Percentiles rank a stretch among this genome's conserved stretches.
phyloP scores from a whole-genome alignment of 495 filamentous ascomycete species.

The Penicillium cosmopolitanum region DNA sequence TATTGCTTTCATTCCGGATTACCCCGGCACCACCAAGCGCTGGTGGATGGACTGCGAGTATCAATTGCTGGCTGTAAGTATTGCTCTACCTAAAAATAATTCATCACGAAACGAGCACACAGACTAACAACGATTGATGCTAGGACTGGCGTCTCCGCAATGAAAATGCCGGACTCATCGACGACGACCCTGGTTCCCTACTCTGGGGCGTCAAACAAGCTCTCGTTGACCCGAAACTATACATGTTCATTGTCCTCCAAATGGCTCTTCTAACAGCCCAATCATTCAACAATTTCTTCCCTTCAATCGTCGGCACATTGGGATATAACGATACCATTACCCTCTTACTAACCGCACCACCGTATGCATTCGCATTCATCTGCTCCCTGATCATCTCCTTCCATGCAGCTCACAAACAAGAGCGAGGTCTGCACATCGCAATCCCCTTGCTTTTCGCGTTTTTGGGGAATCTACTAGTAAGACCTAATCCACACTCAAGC shows the following conservation, averaged over 20 bases:
- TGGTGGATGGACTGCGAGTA: constrained; percentile 16
- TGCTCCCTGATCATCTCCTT: constrained; percentile 10
- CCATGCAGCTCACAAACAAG: constrained; percentile 11
- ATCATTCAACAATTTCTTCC: constrained; percentile 70
- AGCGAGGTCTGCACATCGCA: constrained; percentile 13
- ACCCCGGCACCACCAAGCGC: constrained; percentile 7
- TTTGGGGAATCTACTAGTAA: constrained; percentile 15
- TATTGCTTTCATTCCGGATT: constrained; percentile 15
- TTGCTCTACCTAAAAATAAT: too few species aligned
- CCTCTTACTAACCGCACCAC: constrained; percentile 17
- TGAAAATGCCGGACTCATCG: constrained; percentile 16
- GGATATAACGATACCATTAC: constrained; percentile 64
- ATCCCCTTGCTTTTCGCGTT: constrained; percentile 14
- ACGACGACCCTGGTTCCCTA: constrained; percentile 13
- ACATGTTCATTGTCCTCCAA: constrained; percentile 19
- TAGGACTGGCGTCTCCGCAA: constrained; percentile 19
- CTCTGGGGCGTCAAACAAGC: constrained; percentile 18
- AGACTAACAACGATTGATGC: neutral
- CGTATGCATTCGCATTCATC: constrained; percentile 15
- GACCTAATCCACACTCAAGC: neutral
- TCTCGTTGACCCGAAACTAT: constrained; percentile 15
- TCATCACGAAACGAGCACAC: neutral
- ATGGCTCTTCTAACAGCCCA: constrained; percentile 19
- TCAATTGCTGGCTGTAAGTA: constrained; percentile 18
- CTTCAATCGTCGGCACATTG: constrained; percentile 73